Evolutionary conservation across 1,284 basidiomycete genomes (phyloP), one percentile per base, ranked within the genome.

Genomic region (Ganoderma lingzhi): DNA sequence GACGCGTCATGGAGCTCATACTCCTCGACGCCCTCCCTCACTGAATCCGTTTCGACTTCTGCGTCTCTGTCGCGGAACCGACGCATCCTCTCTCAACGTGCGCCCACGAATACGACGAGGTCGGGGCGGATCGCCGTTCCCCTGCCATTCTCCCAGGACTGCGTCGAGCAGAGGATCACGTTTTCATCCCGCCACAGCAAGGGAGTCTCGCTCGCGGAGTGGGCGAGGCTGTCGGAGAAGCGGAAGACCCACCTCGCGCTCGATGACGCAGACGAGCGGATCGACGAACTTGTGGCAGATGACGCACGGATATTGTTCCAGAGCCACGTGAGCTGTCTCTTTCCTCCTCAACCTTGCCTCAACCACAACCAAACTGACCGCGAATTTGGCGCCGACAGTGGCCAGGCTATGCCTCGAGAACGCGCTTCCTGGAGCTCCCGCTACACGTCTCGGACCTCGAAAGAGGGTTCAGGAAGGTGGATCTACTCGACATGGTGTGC

Each of bases 401-500:
- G 72, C 72, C 72, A 8, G 72, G 72, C 10, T 73, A 73, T 35
- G 70, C 63, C 17, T 30, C 66, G 1, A 62, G 65, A 23, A 73
- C 72, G 42, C 63, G 68, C 61, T 69, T 64, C 44, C 45, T 73
- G 6, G 60, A 65, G 9, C 17, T 68, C 30, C 72, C 68, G 12
- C 32, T 39, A 2, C 55, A 53, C 19, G 63, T 67, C 17, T n/a
- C 51, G 5, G 63, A 48, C 1, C 51, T 68, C 3, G 41, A 39
- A 9, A 35, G 41, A 0, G 9, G 55, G 1, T 37, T 73, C 37
- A 71, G 42, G 15, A 67, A 62, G 17, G 59, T 41, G 9, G 62
- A 71, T 45, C 39, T 73, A 2, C 66, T 73, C n/a, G 69, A 73
- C 51, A 62, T 73, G 63, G 59, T 73, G 19, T 73, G 72, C 65